Base-by-base conservation (phyloP, 805 yeast genomes). In the Yarrowia sp. region DNA sequence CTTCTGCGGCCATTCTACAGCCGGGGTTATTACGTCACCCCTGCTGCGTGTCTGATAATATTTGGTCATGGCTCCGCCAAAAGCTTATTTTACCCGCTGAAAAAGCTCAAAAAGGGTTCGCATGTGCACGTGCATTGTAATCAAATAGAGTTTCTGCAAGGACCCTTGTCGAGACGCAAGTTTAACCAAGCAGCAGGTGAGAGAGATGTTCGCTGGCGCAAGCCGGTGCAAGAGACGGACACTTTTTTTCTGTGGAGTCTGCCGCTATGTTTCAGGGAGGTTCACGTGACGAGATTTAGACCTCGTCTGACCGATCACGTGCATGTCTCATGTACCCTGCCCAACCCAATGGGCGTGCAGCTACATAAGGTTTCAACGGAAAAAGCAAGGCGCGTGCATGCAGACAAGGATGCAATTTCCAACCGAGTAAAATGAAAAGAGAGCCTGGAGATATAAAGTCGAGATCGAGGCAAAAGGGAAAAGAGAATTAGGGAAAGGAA, bases 41-140 rank as follows among this genome's bases (percentile, higher is more conserved):
- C 28, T 41, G 30, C 30, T 26, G 30, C 30, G 30, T 41, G 26
- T 14, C 26, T 17, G 14, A 41, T 26, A 44, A 41, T 41, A 41
- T 14, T 22, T 22, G 17, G 4, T 11, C 19, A n/a, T 16, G 28
- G 54, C 26, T 4, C 51, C 12, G 52, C 52, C 36, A n/a, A 4
- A 48, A 48, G 17, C 54, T 48, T n/a, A 16, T 19, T 30, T 48
- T 48, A 48, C 54, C 54, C 54, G 54, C 54, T 32, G 36, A 19
- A 48, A 48, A 30, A 48, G 54, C 54, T 32, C 52, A 19, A 48
- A 48, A 30, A 48, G 19, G 38, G 54, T 30, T 48, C 10, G 26
- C 24, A 28, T 46, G 54, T 48, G 54, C 54, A 48, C 54, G 54
- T 48, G 54, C 54, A 19, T 48, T 19, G 54, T 48, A 48, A 48